These are phyloP conservation scores for Liriodendron chinense DNA, from an alignment of 164 flowering plant genomes.

Conservation along the genomic window DNA sequence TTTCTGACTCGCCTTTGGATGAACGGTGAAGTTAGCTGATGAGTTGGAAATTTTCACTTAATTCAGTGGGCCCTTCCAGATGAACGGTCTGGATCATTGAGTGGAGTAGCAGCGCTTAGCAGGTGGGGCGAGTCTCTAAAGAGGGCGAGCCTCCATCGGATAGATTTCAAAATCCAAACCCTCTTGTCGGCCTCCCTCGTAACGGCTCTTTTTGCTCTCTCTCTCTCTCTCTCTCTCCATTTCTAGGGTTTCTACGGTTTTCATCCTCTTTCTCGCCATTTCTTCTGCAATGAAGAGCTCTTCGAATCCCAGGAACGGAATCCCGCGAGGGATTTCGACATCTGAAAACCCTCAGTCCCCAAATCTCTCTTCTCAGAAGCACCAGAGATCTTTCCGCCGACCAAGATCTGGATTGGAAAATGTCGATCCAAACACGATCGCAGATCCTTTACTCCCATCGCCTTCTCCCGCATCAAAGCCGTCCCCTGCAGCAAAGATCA, in stretches of 20 bases:
- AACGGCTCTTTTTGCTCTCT: background rate
- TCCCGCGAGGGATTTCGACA: conserved; percentile 42
- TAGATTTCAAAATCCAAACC: too few species aligned
- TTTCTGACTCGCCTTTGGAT: too few species aligned
- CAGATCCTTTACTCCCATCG: conserved; percentile 24
- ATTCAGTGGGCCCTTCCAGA: too few species aligned
- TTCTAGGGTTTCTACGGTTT: background rate
- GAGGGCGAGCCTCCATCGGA: too few species aligned
- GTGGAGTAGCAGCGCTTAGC: too few species aligned
- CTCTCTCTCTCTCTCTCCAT: background rate
- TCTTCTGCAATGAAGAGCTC: conserved; percentile 2
- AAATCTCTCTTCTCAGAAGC: conserved; percentile 31
- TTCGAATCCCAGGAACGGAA: conserved; percentile 34
- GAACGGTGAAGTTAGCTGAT: too few species aligned
- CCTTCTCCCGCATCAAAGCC: background rate
- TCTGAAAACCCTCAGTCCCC: conserved; percentile 24
- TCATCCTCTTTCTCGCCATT: background rate
- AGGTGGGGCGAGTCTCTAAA: too few species aligned
- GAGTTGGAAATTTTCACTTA: too few species aligned
- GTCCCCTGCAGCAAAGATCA: conserved; percentile 32
- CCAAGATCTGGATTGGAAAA: conserved; percentile 42
- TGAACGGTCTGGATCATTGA: too few species aligned
- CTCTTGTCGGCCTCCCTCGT: too few species aligned
- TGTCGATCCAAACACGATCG: conserved; percentile 40
- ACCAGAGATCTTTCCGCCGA: conserved; percentile 22